Evolutionary conservation across 129 eudicot species (phyloP).

Genomic region (Flaveria trinervia): DNA sequence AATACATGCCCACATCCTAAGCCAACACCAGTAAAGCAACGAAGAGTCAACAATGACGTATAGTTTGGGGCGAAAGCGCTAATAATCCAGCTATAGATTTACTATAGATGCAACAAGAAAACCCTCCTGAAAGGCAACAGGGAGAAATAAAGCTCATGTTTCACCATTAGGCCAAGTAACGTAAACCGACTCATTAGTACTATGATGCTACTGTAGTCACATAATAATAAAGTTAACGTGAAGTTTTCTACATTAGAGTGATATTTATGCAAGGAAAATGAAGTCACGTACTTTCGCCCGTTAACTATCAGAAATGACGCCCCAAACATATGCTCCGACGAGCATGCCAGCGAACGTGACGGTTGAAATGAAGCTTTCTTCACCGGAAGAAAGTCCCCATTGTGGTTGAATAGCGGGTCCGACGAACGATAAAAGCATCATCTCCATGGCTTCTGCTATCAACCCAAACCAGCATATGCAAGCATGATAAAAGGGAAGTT

Average conservation of each 20-base stretch:
- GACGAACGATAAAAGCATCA: constrained; percentile 64
- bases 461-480: constrained; percentile 59
- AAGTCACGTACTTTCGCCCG: constrained; percentile 44
- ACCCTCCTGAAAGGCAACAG: constrained; percentile 43
- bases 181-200: background rate
- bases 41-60: constrained; percentile 40
- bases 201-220: background rate
- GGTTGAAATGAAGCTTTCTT: constrained; percentile 61
- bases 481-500: constrained; percentile 55
- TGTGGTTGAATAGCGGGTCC: constrained; percentile 57
- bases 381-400: constrained; percentile 56
- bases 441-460: constrained; percentile 65
- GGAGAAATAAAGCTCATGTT: background rate
- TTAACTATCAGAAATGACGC: constrained; percentile 49
- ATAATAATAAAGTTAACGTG: background rate
- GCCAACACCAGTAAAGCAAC: constrained; percentile 56
- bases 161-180: background rate
- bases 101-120: constrained; percentile 51
- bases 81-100: constrained; percentile 50
- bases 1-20: constrained; percentile 58
- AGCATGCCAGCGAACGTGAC: constrained; percentile 63
- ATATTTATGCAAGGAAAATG: background rate
- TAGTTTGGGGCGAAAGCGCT: constrained; percentile 62
- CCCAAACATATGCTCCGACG: constrained; percentile 60
- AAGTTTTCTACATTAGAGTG: background rate